These are phyloP conservation scores for Aspergillus funiculosus DNA, from an alignment of 495 filamentous ascomycete species.

Conservation along the genomic window DNA sequence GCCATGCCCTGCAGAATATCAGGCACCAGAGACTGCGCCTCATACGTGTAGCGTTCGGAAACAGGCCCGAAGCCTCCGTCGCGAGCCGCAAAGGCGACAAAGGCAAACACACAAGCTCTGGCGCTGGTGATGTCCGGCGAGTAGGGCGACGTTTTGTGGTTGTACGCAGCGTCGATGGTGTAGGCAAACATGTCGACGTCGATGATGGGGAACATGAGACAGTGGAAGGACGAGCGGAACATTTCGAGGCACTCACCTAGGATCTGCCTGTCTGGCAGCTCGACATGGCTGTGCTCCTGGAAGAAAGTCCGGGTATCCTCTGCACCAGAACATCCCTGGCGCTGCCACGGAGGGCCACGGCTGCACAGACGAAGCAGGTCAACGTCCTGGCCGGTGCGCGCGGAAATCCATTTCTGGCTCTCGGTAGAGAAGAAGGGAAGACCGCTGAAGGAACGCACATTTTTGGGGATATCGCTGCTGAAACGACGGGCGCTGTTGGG, in stretches of 20 bases:
- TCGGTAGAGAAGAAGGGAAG: constrained; percentile 9
- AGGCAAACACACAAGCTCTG: constrained; percentile 5
- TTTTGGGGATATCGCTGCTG: not conserved
- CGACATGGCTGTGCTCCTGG: not conserved
- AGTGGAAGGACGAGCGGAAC: not conserved
- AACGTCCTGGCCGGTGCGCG: constrained; percentile 1
- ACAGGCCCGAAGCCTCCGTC: not conserved
- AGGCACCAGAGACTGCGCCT: not conserved
- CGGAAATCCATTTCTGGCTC: not conserved
- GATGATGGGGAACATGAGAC: constrained; percentile 1
- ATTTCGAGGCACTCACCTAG: not conserved
- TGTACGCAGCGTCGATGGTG: constrained; percentile 1
- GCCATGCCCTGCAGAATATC: not conserved
- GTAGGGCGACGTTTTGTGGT: not conserved
- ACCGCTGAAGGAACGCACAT: not conserved
- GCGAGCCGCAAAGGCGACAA: not conserved
- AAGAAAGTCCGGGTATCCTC: not conserved
- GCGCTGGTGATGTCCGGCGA: not conserved
- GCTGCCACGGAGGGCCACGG: not conserved
- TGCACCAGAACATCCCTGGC: not conserved
- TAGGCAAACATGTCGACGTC: not conserved
- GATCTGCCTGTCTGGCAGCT: not conserved
- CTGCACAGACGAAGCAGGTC: not conserved
- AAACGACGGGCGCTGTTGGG: not conserved
- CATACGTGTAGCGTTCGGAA: not conserved